A percentile compares a stretch with the other conserved stretches of the same genome.
Evolutionary conservation across 1,284 basidiomycete genomes (phyloP).

Genomic region (Fomitopsis schrenkii): DNA sequence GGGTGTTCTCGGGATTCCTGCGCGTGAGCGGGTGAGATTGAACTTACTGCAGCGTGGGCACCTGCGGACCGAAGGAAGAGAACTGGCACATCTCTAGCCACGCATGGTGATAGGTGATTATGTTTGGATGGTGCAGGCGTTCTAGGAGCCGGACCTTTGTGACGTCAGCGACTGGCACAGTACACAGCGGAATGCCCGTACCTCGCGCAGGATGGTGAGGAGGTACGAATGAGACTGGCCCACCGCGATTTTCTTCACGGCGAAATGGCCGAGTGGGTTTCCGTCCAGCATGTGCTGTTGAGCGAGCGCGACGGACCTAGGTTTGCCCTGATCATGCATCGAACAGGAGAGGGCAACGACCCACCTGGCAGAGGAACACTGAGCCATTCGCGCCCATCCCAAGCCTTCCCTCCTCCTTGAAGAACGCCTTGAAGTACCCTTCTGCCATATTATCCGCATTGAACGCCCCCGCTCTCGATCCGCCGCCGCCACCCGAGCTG

Average conservation of each 20-base stretch:
- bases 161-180: not conserved
- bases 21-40: not conserved
- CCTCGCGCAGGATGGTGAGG: conserved; percentile 77
- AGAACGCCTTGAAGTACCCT: conserved; percentile 84
- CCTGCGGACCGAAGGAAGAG: conserved; percentile 78
- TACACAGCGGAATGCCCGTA: conserved; percentile 21
- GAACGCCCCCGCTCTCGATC: conserved; percentile 34
- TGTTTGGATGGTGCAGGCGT: conserved; percentile 85
- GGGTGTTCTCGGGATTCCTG: not conserved
- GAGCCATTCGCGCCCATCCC: conserved; percentile 93
- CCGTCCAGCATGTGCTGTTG: conserved; percentile 75
- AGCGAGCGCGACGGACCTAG: not conserved
- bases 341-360: conserved; percentile 13
- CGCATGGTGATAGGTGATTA: conserved; percentile 92
- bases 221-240: conserved; percentile 85
- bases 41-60: conserved; percentile 75
- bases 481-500: not conserved
- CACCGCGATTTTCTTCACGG: conserved; percentile 94
- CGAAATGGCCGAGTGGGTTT: conserved; percentile 80
- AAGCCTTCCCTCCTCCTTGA: conserved; percentile 79
- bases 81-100: conserved; percentile 89
- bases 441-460: conserved; percentile 69
- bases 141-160: conserved; percentile 76
- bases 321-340: not conserved
- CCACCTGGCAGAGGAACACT: conserved; percentile 82